phyloP scores from a whole-genome alignment of 2,329 filamentous ascomycete species.

The Aureobasidium lini region DNA sequence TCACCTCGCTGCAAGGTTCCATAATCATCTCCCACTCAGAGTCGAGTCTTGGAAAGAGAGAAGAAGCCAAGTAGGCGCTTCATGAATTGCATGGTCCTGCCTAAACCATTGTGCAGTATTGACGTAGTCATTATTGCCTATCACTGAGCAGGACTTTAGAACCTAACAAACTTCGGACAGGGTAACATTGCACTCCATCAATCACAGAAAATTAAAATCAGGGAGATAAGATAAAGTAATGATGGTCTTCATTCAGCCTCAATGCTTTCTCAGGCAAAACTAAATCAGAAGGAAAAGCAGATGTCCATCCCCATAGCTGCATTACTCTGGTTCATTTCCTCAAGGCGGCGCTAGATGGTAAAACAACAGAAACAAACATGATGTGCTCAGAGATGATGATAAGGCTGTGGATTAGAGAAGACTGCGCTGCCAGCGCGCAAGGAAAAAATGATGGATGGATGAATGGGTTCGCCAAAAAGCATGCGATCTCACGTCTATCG shows the following conservation, averaged over 20 bases:
- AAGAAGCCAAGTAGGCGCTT: no score
- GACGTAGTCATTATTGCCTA: no score
- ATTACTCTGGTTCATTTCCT: neutral
- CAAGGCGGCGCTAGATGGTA: neutral
- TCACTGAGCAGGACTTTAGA: no score
- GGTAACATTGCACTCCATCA: no score
- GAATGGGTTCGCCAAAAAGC: neutral
- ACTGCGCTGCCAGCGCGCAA: conserved; percentile 8
- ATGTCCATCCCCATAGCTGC: neutral
- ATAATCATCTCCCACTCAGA: no score
- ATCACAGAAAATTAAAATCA: no score
- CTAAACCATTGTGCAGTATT: no score
- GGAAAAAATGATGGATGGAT: neutral
- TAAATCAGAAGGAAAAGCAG: conserved; percentile 4
- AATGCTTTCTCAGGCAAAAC: neutral
- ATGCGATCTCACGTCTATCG: neutral
- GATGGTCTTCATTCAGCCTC: conserved; percentile 3
- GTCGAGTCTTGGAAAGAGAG: no score
- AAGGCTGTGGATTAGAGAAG: neutral
- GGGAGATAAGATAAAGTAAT: neutral
- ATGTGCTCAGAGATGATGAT: conserved; percentile 4
- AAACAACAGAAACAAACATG: neutral
- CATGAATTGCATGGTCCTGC: no score
- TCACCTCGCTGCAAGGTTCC: no score
- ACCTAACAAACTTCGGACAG: no score